Evolutionary conservation across 495 filamentous ascomycete genomes (phyloP), one percentile per base, ranked within the genome.

Genomic region (Aspergillus bertholletiae): DNA sequence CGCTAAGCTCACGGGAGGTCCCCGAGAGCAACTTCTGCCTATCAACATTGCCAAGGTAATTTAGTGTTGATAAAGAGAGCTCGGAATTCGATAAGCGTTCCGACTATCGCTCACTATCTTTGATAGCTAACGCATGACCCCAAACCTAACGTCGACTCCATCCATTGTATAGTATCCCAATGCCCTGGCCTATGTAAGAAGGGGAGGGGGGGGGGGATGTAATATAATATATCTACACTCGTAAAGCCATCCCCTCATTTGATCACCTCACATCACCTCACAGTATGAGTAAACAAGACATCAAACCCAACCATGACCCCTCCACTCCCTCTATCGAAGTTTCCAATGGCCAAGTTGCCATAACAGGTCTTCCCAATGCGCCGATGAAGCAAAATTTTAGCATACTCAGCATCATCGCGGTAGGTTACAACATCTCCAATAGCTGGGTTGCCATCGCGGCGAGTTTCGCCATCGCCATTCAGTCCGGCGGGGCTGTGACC

Each of bases 401-500:
- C 41, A 55, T 62, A 35, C 32, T 67, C 21, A 63, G 55, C 49
- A 72, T 72, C 43, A 63, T 72, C 46, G 63, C 63, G 18, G 58
- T 64, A 34, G 69, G 63, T 3, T 72, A 67, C 55, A 72, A 72
- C 54, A 67, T 70, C 22, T 55, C 58, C 8, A 64, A 65, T 49
- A 66, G 62, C 59, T 72, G 69, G 69, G 44, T 64, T 11, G 66
- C 57, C 5, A 65, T 72, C 20, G 69, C 62, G 4, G 45, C 69
- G 2, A 70, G 63, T 22, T 56, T 72, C 17, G 49, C 62, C 15
- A 69, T 72, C 28, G 65, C 63, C 23, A 63, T 72, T 24, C 58
- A 59, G 34, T 63, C 60, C 24, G 69, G 69, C 40, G 69, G 69
- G 2, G 52, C 65, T 3, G 49, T 65, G n/a, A 65, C 69, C 7